Conservation (phyloP, 805 yeast genomes). For the Saccharomyces kudriavzevii region DNA sequence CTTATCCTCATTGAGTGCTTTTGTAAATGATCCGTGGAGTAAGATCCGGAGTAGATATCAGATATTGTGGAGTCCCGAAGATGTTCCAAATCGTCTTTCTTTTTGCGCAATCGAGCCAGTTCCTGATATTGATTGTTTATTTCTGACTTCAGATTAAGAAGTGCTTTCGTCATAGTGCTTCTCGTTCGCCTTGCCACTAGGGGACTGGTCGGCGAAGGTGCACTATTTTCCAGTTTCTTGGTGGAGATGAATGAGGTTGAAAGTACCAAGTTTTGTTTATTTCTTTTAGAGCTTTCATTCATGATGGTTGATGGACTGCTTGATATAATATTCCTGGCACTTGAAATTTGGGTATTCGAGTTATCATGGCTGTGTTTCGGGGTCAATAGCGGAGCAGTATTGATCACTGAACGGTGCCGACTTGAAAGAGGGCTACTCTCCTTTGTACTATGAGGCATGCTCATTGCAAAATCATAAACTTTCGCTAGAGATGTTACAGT, state of each 20-base stretch:
- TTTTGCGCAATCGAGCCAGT: slow-evolving; percentile 13
- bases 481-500: background rate
- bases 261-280: slow-evolving; percentile 22
- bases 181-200: slow-evolving; percentile 18
- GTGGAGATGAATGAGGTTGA: slow-evolving; percentile 31
- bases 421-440: background rate
- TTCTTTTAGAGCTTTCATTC: slow-evolving; percentile 5
- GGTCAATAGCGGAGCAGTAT: background rate
- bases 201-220: slow-evolving; percentile 26
- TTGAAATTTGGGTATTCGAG: background rate
- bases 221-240: slow-evolving; percentile 18
- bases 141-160: slow-evolving; percentile 16
- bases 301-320: background rate
- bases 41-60: slow-evolving; percentile 28
- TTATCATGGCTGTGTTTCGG: background rate
- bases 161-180: slow-evolving; percentile 17
- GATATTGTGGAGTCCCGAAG: slow-evolving; percentile 22
- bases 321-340: background rate
- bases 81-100: slow-evolving; percentile 21
- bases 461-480: background rate
- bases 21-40: slow-evolving; percentile 31
- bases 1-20: slow-evolving; percentile 29
- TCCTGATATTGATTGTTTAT: slow-evolving; percentile 19
- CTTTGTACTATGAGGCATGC: background rate
- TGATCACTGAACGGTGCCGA: background rate